These are phyloP conservation scores for Termitomyces sp. DNA, from an alignment of 768 basidiomycete genomes.

Conservation along the genomic window DNA sequence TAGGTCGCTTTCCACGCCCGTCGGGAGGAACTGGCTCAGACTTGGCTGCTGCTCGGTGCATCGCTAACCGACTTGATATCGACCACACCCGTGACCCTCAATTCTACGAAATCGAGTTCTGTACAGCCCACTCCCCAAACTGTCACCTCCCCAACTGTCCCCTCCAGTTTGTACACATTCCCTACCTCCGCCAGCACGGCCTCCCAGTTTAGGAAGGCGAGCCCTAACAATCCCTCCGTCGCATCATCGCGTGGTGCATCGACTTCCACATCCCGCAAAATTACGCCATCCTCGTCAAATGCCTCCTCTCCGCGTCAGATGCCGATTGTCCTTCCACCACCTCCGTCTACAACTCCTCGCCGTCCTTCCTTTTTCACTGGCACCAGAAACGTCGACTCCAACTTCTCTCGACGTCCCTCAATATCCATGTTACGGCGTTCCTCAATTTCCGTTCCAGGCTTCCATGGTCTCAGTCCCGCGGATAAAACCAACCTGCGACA, in stretches of 20 bases:
- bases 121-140: slow-evolving; percentile 22
- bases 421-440: slow-evolving; percentile 33
- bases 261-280: slow-evolving; percentile 35
- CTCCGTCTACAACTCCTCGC: slow-evolving; percentile 35
- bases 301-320: slow-evolving; percentile 50
- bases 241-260: slow-evolving; percentile 24
- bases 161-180: slow-evolving; percentile 22
- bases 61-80: slow-evolving; percentile 47
- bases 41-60: slow-evolving; percentile 61
- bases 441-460: slow-evolving; percentile 31
- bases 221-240: slow-evolving; percentile 16
- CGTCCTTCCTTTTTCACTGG: slow-evolving; percentile 32
- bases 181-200: slow-evolving; percentile 14
- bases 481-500: slow-evolving; percentile 45
- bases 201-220: slow-evolving; percentile 18
- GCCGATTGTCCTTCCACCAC: slow-evolving; percentile 38
- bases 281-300: slow-evolving; percentile 54
- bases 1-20: slow-evolving; percentile 59
- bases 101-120: slow-evolving; percentile 7
- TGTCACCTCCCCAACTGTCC: slow-evolving; percentile 29
- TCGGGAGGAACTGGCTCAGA: slow-evolving; percentile 50
- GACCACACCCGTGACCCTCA: slow-evolving; percentile 20
- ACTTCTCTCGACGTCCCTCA: slow-evolving; percentile 28
- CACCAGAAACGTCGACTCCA: slow-evolving; percentile 28
- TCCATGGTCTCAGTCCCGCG: slow-evolving; percentile 33